A percentile compares a stretch with the other conserved stretches of the same genome.
These are phyloP conservation scores for Colletotrichum caudatum DNA, from an alignment of 2,329 filamentous ascomycete species.

Conservation along the genomic window DNA sequence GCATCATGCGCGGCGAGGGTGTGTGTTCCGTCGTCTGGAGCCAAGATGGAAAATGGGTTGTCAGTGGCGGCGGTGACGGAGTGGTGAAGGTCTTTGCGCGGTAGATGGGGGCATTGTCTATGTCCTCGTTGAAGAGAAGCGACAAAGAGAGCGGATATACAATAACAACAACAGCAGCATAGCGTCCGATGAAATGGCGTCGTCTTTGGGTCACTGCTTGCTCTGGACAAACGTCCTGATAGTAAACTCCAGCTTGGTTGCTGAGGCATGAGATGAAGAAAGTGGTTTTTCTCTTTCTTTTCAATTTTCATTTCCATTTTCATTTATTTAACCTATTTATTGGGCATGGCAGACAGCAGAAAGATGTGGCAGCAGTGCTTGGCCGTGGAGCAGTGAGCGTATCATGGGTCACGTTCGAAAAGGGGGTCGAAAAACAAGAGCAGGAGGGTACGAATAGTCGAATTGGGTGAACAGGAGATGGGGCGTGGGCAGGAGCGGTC, in stretches of 20 bases:
- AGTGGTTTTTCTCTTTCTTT: neutral
- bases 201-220: conserved; percentile 28
- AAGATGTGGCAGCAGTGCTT: neutral
- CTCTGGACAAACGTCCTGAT: conserved; percentile 18
- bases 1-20: conserved; percentile 95
- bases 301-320: neutral
- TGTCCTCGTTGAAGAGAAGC: conserved; percentile 6
- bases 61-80: conserved; percentile 93
- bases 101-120: conserved; percentile 47
- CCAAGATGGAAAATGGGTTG: conserved; percentile 92
- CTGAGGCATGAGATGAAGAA: conserved; percentile 16
- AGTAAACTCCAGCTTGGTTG: conserved; percentile 7
- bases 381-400: neutral
- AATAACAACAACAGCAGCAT: conserved; percentile 35
- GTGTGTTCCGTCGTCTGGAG: conserved; percentile 97
- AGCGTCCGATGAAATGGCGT: conserved; percentile 35
- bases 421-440: neutral
- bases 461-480: neutral
- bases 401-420: too few relatives aligned
- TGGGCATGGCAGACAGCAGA: neutral
- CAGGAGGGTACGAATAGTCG: neutral
- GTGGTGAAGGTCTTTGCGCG: conserved; percentile 91
- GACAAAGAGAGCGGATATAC: conserved; percentile 23
- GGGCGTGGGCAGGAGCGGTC: neutral
- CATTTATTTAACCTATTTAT: neutral